phyloP scores from a whole-genome alignment of 2,329 filamentous ascomycete species.

The Ascochyta pisi region DNA sequence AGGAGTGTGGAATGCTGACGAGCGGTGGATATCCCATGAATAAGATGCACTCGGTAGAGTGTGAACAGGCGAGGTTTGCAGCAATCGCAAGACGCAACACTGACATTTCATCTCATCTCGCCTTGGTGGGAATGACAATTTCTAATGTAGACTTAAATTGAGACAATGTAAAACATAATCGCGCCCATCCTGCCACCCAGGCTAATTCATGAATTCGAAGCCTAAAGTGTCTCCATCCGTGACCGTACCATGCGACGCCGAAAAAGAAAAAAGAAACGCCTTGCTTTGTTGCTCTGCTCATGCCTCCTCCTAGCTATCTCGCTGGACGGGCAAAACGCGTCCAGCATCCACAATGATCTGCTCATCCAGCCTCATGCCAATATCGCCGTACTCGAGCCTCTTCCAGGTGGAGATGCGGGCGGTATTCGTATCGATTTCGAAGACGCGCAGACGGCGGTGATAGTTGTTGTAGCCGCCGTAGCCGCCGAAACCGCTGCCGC shows the following conservation, averaged over 20 bases:
- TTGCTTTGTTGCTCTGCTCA: not conserved
- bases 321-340: slow-evolving; percentile 46
- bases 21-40: too few relatives aligned
- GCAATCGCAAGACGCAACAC: too few relatives aligned
- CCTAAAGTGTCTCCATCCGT: not conserved
- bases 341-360: slow-evolving; percentile 68
- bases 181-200: not conserved
- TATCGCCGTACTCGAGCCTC: slow-evolving; percentile 73
- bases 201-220: not conserved
- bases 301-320: not conserved
- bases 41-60: too few relatives aligned
- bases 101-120: too few relatives aligned
- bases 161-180: not conserved
- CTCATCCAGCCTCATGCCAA: slow-evolving; percentile 61
- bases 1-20: not conserved
- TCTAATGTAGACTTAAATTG: not conserved
- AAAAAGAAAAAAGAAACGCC: not conserved
- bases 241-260: not conserved
- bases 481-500: slow-evolving; percentile 89
- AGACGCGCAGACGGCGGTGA: slow-evolving; percentile 82
- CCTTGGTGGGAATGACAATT: not conserved
- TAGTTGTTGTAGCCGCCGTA: slow-evolving; percentile 92
- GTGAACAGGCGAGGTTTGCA: too few relatives aligned
- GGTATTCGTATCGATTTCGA: slow-evolving; percentile 91
- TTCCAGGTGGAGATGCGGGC: slow-evolving; percentile 93